Percentiles rank a stretch among this genome's conserved stretches.
These are phyloP conservation scores for Citrus sp. DNA, from an alignment of 345 rosid genomes.

Conservation along the genomic window DNA sequence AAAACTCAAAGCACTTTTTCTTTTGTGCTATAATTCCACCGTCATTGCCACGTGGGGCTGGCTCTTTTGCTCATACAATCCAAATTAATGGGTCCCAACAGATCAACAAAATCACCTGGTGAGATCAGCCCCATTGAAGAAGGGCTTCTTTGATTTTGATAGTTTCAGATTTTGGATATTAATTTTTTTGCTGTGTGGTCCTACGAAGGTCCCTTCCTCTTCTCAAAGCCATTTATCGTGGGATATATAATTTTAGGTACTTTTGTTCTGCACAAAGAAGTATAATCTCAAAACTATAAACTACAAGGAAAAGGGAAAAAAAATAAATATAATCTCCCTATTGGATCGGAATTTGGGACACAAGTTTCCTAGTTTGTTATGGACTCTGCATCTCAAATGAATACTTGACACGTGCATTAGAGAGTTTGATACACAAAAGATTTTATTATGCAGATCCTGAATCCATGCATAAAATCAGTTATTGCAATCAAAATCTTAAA, in stretches of 20 bases:
- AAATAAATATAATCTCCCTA: neutral
- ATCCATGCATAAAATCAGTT: no score
- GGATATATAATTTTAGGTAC: neutral
- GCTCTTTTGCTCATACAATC: neutral
- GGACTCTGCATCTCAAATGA: neutral
- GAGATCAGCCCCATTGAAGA: neutral
- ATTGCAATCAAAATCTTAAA: neutral
- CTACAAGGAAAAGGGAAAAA: neutral
- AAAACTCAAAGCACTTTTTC: neutral
- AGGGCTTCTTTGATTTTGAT: neutral
- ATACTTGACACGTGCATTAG: neutral
- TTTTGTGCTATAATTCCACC: slow-evolving; percentile 1
- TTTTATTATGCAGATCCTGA: neutral
- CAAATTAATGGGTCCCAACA: slow-evolving; percentile 15
- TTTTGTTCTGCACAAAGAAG: neutral
- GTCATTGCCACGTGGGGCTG: slow-evolving; percentile 14
- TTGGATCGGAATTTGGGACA: neutral
- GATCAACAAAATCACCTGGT: slow-evolving; percentile 2
- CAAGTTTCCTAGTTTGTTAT: neutral
- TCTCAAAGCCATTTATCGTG: neutral
- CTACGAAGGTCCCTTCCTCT: neutral
- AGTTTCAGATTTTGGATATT: neutral
- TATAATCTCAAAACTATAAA: neutral
- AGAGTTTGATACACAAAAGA: neutral
- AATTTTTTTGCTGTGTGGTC: slow-evolving; percentile 6